A percentile compares a stretch with the other conserved stretches of the same genome.
phyloP scores from a whole-genome alignment of 306 rosid genomes.

The Sicyos edulis region DNA sequence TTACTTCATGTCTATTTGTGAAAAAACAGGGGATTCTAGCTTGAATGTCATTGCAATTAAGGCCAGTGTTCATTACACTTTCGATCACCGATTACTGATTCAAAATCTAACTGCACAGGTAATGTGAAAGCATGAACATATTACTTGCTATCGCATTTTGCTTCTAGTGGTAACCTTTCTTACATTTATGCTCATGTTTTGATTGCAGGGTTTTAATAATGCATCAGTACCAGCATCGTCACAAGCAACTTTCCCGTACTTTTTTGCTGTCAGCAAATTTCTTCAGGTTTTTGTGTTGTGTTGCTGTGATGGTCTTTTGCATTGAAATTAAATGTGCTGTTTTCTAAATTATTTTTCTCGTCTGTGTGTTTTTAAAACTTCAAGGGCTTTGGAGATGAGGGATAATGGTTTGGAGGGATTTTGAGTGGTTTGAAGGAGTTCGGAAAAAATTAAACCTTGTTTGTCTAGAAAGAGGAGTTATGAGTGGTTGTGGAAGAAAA shows the following conservation, averaged over 20 bases:
- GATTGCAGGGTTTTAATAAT: slow-evolving; percentile 60
- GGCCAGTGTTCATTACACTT: slow-evolving; percentile 83
- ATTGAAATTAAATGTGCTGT: slow-evolving; percentile 8
- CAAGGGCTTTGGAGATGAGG: not conserved
- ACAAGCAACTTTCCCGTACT: slow-evolving; percentile 87
- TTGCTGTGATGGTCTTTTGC: not conserved
- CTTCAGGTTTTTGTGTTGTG: slow-evolving; percentile 74
- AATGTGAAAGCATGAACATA: slow-evolving; percentile 17
- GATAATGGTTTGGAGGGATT: too few relatives aligned
- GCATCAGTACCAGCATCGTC: slow-evolving; percentile 67
- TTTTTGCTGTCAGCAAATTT: slow-evolving; percentile 80
- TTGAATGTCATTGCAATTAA: slow-evolving; percentile 68
- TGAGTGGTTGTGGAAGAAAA: too few relatives aligned
- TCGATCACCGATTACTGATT: slow-evolving; percentile 61
- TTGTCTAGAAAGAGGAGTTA: too few relatives aligned
- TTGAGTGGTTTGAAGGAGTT: too few relatives aligned
- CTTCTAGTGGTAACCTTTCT: slow-evolving; percentile 5
- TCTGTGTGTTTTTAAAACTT: slow-evolving; percentile 2
- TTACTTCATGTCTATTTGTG: slow-evolving; percentile 26
- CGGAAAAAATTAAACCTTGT: too few relatives aligned
- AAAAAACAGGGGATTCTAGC: slow-evolving; percentile 59
- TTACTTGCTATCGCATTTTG: not conserved
- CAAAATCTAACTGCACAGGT: slow-evolving; percentile 88
- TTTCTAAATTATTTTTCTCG: not conserved
- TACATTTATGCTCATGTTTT: slow-evolving; percentile 23